phyloP scores from a whole-genome alignment of 306 rosid species.

The Purshia tridentata region DNA sequence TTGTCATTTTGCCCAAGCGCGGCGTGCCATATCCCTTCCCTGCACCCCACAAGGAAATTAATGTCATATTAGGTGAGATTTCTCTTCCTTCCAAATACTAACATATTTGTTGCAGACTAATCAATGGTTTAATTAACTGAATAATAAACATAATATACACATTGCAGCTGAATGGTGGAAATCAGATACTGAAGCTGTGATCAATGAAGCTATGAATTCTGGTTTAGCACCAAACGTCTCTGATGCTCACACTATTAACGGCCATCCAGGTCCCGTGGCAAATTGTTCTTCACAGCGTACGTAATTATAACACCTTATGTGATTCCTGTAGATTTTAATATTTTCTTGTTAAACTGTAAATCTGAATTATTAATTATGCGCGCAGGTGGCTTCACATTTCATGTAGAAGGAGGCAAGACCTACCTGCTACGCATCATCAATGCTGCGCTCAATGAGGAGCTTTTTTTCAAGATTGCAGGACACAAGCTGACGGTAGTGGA shows the following conservation, averaged over 20 bases:
- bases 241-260: conserved; percentile 89
- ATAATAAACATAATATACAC: not conserved
- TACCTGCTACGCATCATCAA: conserved; percentile 73
- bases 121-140: not conserved
- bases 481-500: conserved; percentile 74
- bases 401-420: conserved; percentile 59
- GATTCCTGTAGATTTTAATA: too few species aligned
- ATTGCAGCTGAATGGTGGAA: conserved; percentile 94
- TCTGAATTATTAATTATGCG: not conserved
- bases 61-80: conserved; percentile 62
- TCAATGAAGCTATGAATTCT: conserved; percentile 74
- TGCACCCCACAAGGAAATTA: conserved; percentile 67
- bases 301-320: not conserved
- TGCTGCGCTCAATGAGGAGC: conserved; percentile 98
- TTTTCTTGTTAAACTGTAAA: too few species aligned
- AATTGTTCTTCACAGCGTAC: conserved; percentile 66
- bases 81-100: not conserved
- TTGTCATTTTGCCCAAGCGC: conserved; percentile 78
- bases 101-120: not conserved
- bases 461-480: conserved; percentile 90
- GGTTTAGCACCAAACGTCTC: conserved; percentile 91
- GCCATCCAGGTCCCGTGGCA: conserved; percentile 64
- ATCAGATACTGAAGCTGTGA: conserved; percentile 79
- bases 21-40: conserved; percentile 92
- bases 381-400: conserved; percentile 58